phyloP scores from a whole-genome alignment of 1,284 basidiomycete species.

The Golubevia sp. region DNA sequence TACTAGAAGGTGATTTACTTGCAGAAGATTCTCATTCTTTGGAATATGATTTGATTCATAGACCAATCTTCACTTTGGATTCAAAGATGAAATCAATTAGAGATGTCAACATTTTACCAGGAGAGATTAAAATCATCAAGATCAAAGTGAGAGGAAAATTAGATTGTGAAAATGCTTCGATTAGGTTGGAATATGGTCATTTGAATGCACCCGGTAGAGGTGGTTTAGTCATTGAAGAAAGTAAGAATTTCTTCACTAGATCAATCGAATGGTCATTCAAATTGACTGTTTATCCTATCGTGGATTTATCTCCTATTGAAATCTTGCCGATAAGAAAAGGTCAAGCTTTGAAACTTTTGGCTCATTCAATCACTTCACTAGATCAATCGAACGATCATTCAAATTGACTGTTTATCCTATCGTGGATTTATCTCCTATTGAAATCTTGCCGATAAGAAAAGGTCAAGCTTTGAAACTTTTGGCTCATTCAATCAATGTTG shows the following conservation, averaged over 20 bases:
- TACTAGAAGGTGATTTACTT: constrained; percentile 34
- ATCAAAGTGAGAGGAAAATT: constrained; percentile 29
- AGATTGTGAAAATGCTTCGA: constrained; percentile 22
- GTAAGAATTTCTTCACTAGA: constrained; percentile 17
- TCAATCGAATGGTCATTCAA: constrained; percentile 16
- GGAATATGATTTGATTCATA: constrained; percentile 43
- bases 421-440: constrained; percentile 1
- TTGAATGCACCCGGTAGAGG: constrained; percentile 11
- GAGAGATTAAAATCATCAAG: constrained; percentile 11
- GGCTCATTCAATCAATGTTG: no score
- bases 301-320: constrained; percentile 18
- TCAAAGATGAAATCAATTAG: not conserved
- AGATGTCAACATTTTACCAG: constrained; percentile 13
- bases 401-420: no score
- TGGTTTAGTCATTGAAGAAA: constrained; percentile 6
- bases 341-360: constrained; percentile 19
- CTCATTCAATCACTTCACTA: constrained; percentile 9
- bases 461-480: no score
- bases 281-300: constrained; percentile 30
- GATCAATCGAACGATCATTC: no score
- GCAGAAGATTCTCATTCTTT: constrained; percentile 45
- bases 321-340: constrained; percentile 13
- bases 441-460: not conserved
- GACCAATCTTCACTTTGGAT: constrained; percentile 19
- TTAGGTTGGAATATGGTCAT: constrained; percentile 38